Conservation (phyloP, 2,329 filamentous ascomycete species). For the Fusarium pininemorale region DNA sequence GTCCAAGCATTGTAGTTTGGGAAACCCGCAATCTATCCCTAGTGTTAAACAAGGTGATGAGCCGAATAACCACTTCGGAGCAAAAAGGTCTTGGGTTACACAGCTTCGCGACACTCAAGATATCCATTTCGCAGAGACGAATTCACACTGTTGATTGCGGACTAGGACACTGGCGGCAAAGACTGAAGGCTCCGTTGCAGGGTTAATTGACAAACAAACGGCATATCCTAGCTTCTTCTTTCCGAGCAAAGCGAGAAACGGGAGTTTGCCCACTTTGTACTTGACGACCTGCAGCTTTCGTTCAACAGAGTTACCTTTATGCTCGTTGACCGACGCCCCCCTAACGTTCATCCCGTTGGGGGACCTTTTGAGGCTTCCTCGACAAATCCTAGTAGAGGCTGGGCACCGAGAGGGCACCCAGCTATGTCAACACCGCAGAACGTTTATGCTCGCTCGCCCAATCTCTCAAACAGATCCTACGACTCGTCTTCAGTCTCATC, state of each 20-base stretch:
- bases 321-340: constrained; percentile 37
- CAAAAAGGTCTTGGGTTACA: constrained; percentile 34
- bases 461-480: constrained; percentile 69
- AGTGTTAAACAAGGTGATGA: constrained; percentile 33
- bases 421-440: constrained; percentile 65
- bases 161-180: constrained; percentile 24
- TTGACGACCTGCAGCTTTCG: constrained; percentile 30
- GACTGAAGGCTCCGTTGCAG: constrained; percentile 24
- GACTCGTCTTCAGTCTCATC: constrained; percentile 72
- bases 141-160: constrained; percentile 26
- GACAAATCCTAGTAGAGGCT: constrained; percentile 23
- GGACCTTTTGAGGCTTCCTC: constrained; percentile 29
- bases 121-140: constrained; percentile 25
- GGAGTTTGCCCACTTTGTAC: constrained; percentile 26
- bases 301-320: constrained; percentile 38
- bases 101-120: constrained; percentile 31
- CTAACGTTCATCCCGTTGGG: constrained; percentile 28
- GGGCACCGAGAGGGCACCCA: constrained; percentile 24
- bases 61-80: constrained; percentile 31
- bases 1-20: constrained; percentile 25
- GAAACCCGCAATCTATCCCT: constrained; percentile 25
- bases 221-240: constrained; percentile 24
- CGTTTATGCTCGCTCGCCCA: constrained; percentile 68
- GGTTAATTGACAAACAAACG: constrained; percentile 35
- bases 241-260: constrained; percentile 23